Percentiles rank a stretch among this genome's conserved stretches.
Conservation (phyloP, 108 stramenopile species). For the Nannochloropsis gaditana region DNA sequence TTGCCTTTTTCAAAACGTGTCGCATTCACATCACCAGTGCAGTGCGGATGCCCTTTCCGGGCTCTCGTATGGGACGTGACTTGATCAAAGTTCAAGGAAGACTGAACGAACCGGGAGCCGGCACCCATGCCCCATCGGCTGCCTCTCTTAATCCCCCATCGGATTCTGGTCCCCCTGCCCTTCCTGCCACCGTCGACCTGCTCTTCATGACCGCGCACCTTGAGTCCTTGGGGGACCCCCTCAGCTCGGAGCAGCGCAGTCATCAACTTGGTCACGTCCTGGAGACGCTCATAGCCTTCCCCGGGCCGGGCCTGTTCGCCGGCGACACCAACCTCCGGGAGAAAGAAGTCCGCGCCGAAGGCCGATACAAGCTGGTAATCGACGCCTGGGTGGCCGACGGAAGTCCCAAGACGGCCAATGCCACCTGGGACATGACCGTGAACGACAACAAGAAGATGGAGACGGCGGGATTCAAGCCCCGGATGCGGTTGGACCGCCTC, state of each 20-base stretch:
- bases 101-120: background rate
- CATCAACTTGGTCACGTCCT: background rate
- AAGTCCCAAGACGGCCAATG: background rate
- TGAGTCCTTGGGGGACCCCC: background rate
- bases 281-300: background rate
- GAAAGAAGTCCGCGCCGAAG: background rate
- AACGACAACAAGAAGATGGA: constrained; percentile 3
- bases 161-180: too few relatives aligned
- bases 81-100: background rate
- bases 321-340: background rate
- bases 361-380: background rate
- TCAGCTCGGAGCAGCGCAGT: background rate
- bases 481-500: background rate
- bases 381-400: constrained; percentile 7
- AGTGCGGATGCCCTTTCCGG: background rate
- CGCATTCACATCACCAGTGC: background rate
- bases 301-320: background rate
- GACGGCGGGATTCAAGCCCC: background rate
- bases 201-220: background rate
- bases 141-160: background rate
- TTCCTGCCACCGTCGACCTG: background rate
- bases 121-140: background rate
- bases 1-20: background rate
- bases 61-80: background rate
- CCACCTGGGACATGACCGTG: background rate